Evolutionary conservation across 192 early-diverging fungal genomes (phyloP).

Genomic region (Backusella liffmaniae): DNA sequence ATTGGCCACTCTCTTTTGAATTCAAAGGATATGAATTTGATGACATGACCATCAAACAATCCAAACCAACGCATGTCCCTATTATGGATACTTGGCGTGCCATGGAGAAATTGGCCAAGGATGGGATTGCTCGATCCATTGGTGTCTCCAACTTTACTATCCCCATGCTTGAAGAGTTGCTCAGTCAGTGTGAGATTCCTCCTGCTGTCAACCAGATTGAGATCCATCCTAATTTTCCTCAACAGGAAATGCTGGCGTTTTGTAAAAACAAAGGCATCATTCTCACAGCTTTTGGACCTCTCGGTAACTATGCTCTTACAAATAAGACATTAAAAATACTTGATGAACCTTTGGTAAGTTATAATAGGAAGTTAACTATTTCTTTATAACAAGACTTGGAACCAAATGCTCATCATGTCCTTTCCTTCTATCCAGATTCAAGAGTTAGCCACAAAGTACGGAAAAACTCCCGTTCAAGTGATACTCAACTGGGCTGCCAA

Average conservation of each 20-base stretch:
- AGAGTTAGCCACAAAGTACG: slow-evolving; percentile 43
- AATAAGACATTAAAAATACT: background rate
- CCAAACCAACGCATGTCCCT: slow-evolving; percentile 36
- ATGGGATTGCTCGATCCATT: slow-evolving; percentile 62
- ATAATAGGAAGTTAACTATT: background rate
- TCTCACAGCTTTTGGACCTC: slow-evolving; percentile 72
- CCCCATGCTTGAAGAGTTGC: slow-evolving; percentile 56
- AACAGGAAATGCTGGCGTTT: slow-evolving; percentile 60
- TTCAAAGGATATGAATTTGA: slow-evolving; percentile 31
- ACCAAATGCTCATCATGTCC: too few relatives aligned
- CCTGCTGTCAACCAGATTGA: slow-evolving; percentile 71
- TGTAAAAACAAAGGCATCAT: slow-evolving; percentile 57
- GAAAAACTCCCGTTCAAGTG: slow-evolving; percentile 50
- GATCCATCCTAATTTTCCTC: slow-evolving; percentile 54
- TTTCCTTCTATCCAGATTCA: slow-evolving; percentile 12
- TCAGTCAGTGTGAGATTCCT: slow-evolving; percentile 56
- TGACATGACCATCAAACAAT: slow-evolving; percentile 25
- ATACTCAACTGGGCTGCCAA: slow-evolving; percentile 56
- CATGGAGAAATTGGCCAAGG: slow-evolving; percentile 69
- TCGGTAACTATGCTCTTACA: slow-evolving; percentile 44
- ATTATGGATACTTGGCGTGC: slow-evolving; percentile 65
- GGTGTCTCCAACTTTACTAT: slow-evolving; percentile 78
- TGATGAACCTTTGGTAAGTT: slow-evolving; percentile 8
- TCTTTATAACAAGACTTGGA: background rate
- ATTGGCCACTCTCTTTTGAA: slow-evolving; percentile 75